phyloP scores from a whole-genome alignment of 169 alveolate species.

The Plasmodium fragile region DNA sequence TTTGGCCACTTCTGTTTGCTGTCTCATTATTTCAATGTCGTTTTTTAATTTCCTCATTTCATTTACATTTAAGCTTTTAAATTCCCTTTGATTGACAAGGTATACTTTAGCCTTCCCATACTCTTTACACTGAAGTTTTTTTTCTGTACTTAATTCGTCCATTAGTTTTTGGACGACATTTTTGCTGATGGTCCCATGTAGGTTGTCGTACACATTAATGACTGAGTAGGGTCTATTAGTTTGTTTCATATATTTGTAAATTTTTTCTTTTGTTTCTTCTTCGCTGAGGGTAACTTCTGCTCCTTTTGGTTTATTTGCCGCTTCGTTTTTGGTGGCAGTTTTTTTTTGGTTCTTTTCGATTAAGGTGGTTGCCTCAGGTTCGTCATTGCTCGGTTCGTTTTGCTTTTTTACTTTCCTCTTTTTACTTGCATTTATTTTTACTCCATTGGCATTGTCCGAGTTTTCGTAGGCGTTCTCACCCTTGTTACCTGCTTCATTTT shows the following conservation, averaged over 20 bases:
- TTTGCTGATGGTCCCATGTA: constrained; percentile 83
- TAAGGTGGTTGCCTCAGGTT: neutral
- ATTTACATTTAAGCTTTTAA: constrained; percentile 46
- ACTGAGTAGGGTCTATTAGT: constrained; percentile 87
- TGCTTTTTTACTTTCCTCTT: neutral
- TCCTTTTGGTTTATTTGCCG: constrained; percentile 19
- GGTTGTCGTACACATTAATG: constrained; percentile 85
- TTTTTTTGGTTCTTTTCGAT: neutral
- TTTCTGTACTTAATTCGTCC: constrained; percentile 83
- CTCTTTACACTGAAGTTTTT: constrained; percentile 85
- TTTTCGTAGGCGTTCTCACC: neutral
- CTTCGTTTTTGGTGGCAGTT: neutral
- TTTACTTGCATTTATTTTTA: constrained; percentile 1
- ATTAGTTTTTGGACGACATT: constrained; percentile 80
- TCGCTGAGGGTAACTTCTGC: constrained; percentile 26
- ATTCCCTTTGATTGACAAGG: constrained; percentile 83
- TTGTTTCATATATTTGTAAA: constrained; percentile 85
- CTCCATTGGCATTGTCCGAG: neutral
- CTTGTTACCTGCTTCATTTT: constrained; percentile 8
- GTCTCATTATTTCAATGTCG: constrained; percentile 27
- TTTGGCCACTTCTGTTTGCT: constrained; percentile 39
- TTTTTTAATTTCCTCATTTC: constrained; percentile 46
- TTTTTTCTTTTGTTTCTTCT: constrained; percentile 78
- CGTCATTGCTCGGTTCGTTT: neutral
- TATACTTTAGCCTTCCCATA: constrained; percentile 90